phyloP scores from a whole-genome alignment of 192 early-diverging fungal species.

The Linnemannia exigua region DNA sequence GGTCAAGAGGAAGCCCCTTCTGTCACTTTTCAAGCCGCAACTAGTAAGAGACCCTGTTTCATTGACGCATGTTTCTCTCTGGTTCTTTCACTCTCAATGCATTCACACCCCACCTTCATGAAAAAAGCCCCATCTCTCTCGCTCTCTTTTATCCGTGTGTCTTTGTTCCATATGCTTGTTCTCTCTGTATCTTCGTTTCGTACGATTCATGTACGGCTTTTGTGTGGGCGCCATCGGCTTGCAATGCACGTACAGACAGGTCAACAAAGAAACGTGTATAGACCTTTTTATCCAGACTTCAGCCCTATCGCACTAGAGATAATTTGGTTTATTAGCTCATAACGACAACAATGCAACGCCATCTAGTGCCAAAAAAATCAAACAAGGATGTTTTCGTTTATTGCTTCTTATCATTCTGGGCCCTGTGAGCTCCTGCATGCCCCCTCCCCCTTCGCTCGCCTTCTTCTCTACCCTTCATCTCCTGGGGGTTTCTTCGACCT shows the following conservation, averaged over 20 bases:
- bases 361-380: not conserved
- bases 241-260: not conserved
- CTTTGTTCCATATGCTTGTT: not conserved
- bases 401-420: not conserved
- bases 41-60: too few species aligned
- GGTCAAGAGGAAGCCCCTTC: not conserved
- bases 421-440: not conserved
- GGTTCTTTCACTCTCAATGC: not conserved
- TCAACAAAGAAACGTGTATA: not conserved
- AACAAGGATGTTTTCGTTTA: too few species aligned
- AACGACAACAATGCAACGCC: not conserved
- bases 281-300: too few species aligned
- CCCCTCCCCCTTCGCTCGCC: not conserved
- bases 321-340: not conserved
- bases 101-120: not conserved
- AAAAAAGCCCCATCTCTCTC: not conserved
- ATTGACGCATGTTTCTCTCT: slow-evolving; percentile 3
- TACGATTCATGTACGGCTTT: not conserved
- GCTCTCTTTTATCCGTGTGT: not conserved
- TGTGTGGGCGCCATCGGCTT: not conserved
- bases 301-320: not conserved
- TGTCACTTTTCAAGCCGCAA: too few species aligned
- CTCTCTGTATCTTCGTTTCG: not conserved
- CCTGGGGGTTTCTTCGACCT: not conserved
- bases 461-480: not conserved